phyloP scores from a whole-genome alignment of 1,284 basidiomycete genomes.

The Fomitopsis pinicola region DNA sequence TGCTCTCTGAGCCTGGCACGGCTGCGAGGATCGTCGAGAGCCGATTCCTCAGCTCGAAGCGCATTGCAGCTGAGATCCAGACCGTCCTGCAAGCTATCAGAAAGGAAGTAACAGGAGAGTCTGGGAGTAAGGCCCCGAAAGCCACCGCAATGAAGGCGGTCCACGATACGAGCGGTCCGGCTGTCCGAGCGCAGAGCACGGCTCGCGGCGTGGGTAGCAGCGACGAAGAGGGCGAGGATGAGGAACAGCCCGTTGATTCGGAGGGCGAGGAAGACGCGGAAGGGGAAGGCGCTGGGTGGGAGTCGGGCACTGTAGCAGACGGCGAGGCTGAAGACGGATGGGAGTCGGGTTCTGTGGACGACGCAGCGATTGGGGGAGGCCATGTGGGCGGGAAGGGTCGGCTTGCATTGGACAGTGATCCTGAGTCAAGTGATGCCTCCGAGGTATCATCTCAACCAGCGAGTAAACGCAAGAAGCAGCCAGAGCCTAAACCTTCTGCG shows the following conservation, averaged over 20 bases:
- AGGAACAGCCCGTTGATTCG: too few relatives aligned
- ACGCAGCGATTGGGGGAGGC: not conserved
- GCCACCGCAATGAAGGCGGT: slow-evolving; percentile 16
- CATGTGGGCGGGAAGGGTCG: not conserved
- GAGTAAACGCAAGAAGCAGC: not conserved
- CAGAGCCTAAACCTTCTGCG: not conserved
- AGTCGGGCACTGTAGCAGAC: slow-evolving; percentile 30
- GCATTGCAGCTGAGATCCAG: slow-evolving; percentile 59
- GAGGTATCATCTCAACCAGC: not conserved
- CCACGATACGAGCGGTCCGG: not conserved
- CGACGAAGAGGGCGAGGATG: slow-evolving; percentile 18
- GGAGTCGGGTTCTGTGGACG: slow-evolving; percentile 13
- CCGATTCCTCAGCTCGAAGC: slow-evolving; percentile 74
- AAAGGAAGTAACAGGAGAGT: slow-evolving; percentile 28
- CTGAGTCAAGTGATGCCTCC: slow-evolving; percentile 14
- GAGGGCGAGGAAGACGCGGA: slow-evolving; percentile 19
- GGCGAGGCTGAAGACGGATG: slow-evolving; percentile 5
- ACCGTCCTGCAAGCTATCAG: slow-evolving; percentile 48
- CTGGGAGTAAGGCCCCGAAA: slow-evolving; percentile 28
- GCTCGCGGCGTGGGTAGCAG: slow-evolving; percentile 13
- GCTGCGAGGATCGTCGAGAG: slow-evolving; percentile 62
- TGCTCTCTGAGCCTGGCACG: slow-evolving; percentile 35
- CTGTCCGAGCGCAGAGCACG: not conserved
- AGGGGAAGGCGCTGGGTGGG: slow-evolving; percentile 16
- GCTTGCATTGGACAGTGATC: slow-evolving; percentile 4